Evolutionary conservation across 176 grass and related monocot genomes (phyloP).

Genomic region (Musa troglodytarum): DNA sequence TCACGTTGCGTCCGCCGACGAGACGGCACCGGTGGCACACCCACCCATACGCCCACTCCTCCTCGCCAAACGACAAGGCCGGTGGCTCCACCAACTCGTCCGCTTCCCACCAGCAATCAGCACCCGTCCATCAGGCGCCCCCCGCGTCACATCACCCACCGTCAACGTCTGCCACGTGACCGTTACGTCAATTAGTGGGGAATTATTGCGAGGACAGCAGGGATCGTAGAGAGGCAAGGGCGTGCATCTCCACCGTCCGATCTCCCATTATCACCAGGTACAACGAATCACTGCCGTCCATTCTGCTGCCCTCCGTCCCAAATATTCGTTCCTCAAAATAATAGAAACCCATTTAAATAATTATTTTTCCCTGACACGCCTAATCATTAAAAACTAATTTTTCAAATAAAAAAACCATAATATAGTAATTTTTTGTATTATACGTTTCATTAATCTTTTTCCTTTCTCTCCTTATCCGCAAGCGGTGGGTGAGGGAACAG

Average conservation of each 20-base stretch:
- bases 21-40: neutral
- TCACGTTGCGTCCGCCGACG: neutral
- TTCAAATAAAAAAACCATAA: too few relatives aligned
- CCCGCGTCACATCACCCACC: neutral
- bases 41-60: neutral
- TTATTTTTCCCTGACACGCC: neutral
- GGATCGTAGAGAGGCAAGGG: neutral
- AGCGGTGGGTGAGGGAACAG: conserved; percentile 31
- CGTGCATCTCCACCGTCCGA: neutral
- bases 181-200: neutral
- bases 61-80: neutral
- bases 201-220: neutral
- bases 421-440: conserved; percentile 1
- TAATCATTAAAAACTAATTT: conserved; percentile 16
- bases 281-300: neutral
- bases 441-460: neutral
- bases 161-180: neutral
- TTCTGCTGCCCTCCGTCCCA: neutral
- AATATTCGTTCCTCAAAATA: neutral
- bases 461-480: conserved; percentile 39
- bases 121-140: too few relatives aligned
- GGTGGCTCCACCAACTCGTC: neutral
- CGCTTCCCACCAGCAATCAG: too few relatives aligned
- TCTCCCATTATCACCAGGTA: neutral
- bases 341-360: neutral